Percentiles rank a stretch among this genome's conserved stretches.
Evolutionary conservation across 2,329 filamentous ascomycete genomes (phyloP).

Genomic region (Penicillium sp.): DNA sequence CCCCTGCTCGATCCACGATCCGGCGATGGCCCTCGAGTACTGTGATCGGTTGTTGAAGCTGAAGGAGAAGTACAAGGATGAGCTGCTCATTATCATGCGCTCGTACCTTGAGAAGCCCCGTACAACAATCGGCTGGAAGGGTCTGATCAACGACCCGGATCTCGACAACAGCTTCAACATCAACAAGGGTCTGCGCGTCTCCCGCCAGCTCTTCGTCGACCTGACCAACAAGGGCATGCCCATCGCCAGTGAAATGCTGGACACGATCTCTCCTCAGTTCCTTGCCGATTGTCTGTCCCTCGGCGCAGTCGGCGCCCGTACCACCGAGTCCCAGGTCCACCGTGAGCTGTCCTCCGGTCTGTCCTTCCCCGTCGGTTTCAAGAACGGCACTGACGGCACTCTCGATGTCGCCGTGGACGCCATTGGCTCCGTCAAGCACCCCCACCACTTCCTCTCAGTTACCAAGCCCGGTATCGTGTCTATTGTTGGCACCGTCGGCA

Average conservation of each 20-base stretch:
- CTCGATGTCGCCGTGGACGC: constrained; percentile 89
- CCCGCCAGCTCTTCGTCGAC: constrained; percentile 87
- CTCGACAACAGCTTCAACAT: constrained; percentile 99
- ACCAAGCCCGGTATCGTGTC: constrained; percentile 94
- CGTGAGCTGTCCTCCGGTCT: constrained; percentile 89
- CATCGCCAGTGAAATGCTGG: constrained; percentile 93
- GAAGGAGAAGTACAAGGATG: constrained; percentile 81
- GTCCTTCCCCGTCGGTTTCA: constrained; percentile 97
- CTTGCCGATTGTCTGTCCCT: constrained; percentile 85
- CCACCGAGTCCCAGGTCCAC: constrained; percentile 93
- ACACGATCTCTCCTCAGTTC: constrained; percentile 97
- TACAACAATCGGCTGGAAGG: constrained; percentile 98
- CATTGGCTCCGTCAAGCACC: constrained; percentile 84
- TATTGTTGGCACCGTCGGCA: constrained; percentile 89
- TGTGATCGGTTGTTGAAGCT: constrained; percentile 74
- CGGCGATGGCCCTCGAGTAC: constrained; percentile 83
- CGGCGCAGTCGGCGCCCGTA: constrained; percentile 90
- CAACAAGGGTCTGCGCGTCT: constrained; percentile 87
- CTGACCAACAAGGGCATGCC: constrained; percentile 90
- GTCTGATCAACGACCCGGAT: constrained; percentile 95
- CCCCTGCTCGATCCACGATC: constrained; percentile 96
- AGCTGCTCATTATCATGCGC: constrained; percentile 93
- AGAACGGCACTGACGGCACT: constrained; percentile 95
- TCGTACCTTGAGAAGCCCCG: constrained; percentile 98
- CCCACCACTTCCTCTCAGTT: constrained; percentile 94